A percentile compares a stretch with the other conserved stretches of the same genome.
Conservation (phyloP, 1,284 basidiomycete species). For the Neolentinus lepideus region DNA sequence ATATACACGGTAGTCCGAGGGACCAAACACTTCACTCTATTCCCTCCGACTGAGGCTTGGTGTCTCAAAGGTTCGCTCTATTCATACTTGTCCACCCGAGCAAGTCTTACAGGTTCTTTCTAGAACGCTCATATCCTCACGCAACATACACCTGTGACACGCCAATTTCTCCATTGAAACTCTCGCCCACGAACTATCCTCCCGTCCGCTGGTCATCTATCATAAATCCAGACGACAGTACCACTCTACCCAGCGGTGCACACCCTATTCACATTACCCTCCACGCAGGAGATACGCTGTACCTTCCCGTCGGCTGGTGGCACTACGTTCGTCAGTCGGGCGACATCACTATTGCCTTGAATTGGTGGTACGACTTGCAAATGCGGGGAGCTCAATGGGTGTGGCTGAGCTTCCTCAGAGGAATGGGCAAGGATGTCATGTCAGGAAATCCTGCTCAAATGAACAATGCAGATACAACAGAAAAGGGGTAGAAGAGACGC, state of each 20-base stretch:
- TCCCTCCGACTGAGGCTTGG: constrained; percentile 85
- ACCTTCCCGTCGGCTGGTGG: constrained; percentile 89
- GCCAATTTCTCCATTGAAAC: constrained; percentile 27
- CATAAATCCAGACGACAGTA: constrained; percentile 40
- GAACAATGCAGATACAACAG: constrained; percentile 5
- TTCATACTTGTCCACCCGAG: constrained; percentile 7
- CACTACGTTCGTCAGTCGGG: constrained; percentile 73
- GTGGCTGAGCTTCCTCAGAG: constrained; percentile 54
- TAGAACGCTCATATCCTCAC: constrained; percentile 66
- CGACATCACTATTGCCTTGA: constrained; percentile 66
- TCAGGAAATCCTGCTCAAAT: constrained; percentile 25
- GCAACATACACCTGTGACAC: constrained; percentile 49
- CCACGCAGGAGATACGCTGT: constrained; percentile 72
- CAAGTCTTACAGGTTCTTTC: constrained; percentile 7
- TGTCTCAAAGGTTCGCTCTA: constrained; percentile 59
- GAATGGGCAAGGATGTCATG: constrained; percentile 27
- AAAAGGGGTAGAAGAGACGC: neutral
- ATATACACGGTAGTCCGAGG: constrained; percentile 84
- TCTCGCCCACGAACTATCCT: constrained; percentile 29
- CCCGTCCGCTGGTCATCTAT: constrained; percentile 73
- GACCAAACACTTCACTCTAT: constrained; percentile 75
- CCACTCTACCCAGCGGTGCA: constrained; percentile 39
- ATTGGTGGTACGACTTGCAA: constrained; percentile 87
- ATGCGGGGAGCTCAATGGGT: constrained; percentile 65
- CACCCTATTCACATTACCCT: constrained; percentile 64